Evolutionary conservation across 2,329 filamentous ascomycete genomes (phyloP), one percentile per base, ranked within the genome.

Genomic region (Trichoderma guizhouense): DNA sequence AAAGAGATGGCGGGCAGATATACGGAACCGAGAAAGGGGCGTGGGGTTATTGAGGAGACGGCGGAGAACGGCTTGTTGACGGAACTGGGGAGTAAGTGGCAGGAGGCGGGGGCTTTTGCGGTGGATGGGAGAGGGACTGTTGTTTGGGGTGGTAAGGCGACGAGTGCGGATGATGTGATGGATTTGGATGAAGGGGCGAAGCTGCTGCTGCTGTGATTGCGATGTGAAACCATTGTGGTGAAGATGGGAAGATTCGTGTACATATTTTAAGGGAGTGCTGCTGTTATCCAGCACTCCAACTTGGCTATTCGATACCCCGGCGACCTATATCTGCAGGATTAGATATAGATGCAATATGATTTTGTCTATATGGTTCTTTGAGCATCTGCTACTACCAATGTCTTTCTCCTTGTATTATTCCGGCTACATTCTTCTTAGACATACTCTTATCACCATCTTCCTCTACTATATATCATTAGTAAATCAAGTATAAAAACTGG

Each of bases 51-150:
- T 5, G 83, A 83, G 72, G 84, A 83, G 53, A 15, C 1, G 78
- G 79, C 78, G 5, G 78, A 75, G 7, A 79, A 81, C 3, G 84
- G 81, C 0, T 81, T 83, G 0, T 80, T 79, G 30, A 86, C 82
- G 47, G 81, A 83, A 6, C 83, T 87, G 82, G 85, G 86, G 2
- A 88, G 87, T 75, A 88, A 88, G 79, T 88, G 86, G 86, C 86
- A 87, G 77, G 84, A 86, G 76, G 82, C 84, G 2, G 86, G 86
- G 0, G 82, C 85, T 2, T 88, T 86, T 78, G 84, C 86, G 5
- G 79, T 88, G 3, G 84, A 88, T 72, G 83, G 83, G 1, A 80
- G 82, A 15, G 86, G 85, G 9, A 84, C 82, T 8, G 83, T 88
- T 2, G 80, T 86, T 9, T 88, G 84, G 84, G 85, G 84, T 4